phyloP scores from a whole-genome alignment of 352 stramenopile species.

The Globisporangium spiculum region DNA sequence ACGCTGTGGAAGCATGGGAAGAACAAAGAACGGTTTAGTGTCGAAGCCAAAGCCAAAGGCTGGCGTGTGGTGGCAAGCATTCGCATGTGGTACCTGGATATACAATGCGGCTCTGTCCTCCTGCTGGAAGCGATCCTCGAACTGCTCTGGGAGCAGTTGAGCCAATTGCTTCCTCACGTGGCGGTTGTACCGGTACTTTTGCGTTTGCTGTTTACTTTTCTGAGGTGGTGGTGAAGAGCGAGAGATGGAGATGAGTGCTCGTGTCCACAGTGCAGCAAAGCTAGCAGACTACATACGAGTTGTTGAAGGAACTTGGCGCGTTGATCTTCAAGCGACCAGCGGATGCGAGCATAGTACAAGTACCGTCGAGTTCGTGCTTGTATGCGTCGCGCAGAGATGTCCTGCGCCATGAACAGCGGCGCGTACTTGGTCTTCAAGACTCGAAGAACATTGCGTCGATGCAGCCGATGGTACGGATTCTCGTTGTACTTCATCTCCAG shows the following conservation, averaged over 20 bases:
- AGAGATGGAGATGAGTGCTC: background rate
- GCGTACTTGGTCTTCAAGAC: constrained; percentile 41
- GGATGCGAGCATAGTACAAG: constrained; percentile 41
- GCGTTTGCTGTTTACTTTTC: constrained; percentile 50
- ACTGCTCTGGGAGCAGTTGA: constrained; percentile 42
- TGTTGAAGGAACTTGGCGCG: constrained; percentile 35
- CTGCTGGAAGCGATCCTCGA: constrained; percentile 34
- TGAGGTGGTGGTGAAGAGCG: constrained; percentile 9
- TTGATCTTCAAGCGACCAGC: constrained; percentile 34
- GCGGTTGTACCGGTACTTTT: constrained; percentile 71
- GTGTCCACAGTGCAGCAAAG: background rate
- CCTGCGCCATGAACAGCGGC: constrained; percentile 56
- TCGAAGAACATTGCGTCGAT: constrained; percentile 36
- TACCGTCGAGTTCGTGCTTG: constrained; percentile 39
- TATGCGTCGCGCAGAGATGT: constrained; percentile 46
- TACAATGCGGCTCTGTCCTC: constrained; percentile 36
- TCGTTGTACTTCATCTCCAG: constrained; percentile 30
- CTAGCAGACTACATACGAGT: constrained; percentile 26
- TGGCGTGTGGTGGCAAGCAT: background rate
- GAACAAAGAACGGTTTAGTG: background rate
- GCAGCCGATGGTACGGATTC: constrained; percentile 37
- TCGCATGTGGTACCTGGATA: constrained; percentile 33
- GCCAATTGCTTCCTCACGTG: constrained; percentile 45
- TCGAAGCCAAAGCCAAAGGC: background rate
- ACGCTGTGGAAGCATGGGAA: constrained; percentile 22